A percentile compares a stretch with the other conserved stretches of the same genome.
phyloP scores from a whole-genome alignment of 129 eudicot species.

The Saposhnikovia divaricata region DNA sequence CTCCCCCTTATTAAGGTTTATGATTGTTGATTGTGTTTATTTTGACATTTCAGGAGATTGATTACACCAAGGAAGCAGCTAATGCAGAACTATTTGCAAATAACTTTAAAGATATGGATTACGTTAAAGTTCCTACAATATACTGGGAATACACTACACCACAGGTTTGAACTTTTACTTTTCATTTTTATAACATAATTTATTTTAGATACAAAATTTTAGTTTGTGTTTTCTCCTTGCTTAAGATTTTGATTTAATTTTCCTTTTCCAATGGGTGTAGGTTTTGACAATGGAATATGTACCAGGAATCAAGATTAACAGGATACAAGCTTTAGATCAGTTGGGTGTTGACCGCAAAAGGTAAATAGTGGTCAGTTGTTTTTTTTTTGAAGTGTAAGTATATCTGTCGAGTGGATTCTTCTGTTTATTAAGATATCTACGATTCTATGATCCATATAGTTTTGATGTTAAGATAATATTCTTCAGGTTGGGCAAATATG shows the following conservation, averaged over 20 bases:
- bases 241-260: constrained; percentile 7
- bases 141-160: constrained; percentile 97
- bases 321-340: constrained; percentile 88
- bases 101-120: constrained; percentile 73
- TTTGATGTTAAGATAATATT: constrained; percentile 18
- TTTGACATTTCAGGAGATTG: constrained; percentile 60
- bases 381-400: neutral
- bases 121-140: constrained; percentile 86
- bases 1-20: neutral
- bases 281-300: constrained; percentile 97
- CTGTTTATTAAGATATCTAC: neutral
- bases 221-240: constrained; percentile 1
- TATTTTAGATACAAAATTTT: neutral
- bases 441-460: constrained; percentile 10
- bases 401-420: neutral
- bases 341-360: constrained; percentile 93
- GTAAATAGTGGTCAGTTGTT: constrained; percentile 27
- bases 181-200: neutral
- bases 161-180: constrained; percentile 50
- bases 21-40: neutral
- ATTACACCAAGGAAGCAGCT: constrained; percentile 94
- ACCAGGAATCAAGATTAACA: constrained; percentile 93
- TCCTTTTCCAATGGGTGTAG: constrained; percentile 19
- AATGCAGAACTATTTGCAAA: constrained; percentile 84
- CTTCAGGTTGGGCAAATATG: constrained; percentile 86